Evolutionary conservation across 495 filamentous ascomycete species (phyloP).

Genomic region (Ascobolus immersus): DNA sequence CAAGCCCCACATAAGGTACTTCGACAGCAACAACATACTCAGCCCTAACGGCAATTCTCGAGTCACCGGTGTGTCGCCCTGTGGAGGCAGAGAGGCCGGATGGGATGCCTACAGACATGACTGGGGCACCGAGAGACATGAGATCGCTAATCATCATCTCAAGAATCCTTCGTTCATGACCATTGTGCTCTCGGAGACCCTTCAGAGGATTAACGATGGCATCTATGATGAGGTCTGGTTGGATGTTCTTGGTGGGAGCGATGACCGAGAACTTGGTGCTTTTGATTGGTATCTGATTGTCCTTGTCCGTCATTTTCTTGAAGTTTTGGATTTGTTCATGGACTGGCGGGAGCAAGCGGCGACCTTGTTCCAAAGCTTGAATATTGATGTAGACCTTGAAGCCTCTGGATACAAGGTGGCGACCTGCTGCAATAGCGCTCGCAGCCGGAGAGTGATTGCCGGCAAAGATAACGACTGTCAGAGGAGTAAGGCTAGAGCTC

Average conservation of each 20-base stretch:
- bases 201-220: slow-evolving; percentile 63
- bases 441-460: slow-evolving; percentile 73
- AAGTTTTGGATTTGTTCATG: slow-evolving; percentile 51
- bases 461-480: slow-evolving; percentile 51
- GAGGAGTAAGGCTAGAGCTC: slow-evolving; percentile 23
- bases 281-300: slow-evolving; percentile 31
- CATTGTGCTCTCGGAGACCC: slow-evolving; percentile 57
- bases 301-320: slow-evolving; percentile 46
- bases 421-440: slow-evolving; percentile 58
- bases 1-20: too few species aligned
- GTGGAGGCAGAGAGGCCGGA: too few species aligned
- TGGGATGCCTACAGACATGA: slow-evolving; percentile 66
- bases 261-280: slow-evolving; percentile 23
- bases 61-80: slow-evolving; percentile 8
- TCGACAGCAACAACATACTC: too few species aligned
- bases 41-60: too few species aligned
- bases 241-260: slow-evolving; percentile 27
- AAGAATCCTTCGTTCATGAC: slow-evolving; percentile 54
- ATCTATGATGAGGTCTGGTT: slow-evolving; percentile 64
- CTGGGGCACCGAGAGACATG: slow-evolving; percentile 50
- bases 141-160: slow-evolving; percentile 70
- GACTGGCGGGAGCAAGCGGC: too few species aligned
- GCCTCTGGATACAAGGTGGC: slow-evolving; percentile 36
- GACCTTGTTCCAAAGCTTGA: background rate
- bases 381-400: background rate